Evolutionary conservation across 2,329 filamentous ascomycete species (phyloP).

Genomic region (Claviceps sp.): DNA sequence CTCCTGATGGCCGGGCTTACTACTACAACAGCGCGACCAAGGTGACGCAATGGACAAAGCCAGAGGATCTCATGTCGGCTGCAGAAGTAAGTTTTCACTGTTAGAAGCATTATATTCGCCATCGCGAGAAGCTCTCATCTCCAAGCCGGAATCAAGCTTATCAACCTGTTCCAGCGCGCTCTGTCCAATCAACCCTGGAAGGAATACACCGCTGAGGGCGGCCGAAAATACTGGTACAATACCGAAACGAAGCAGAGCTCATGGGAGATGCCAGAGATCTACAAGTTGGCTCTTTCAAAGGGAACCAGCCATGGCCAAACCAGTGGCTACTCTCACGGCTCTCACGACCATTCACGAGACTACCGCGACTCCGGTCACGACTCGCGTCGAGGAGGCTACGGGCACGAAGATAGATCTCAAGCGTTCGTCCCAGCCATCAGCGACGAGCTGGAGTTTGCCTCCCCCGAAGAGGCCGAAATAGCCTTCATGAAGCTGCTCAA

Average conservation of each 20-base stretch:
- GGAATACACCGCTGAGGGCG: constrained; percentile 76
- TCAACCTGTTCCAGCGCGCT: constrained; percentile 44
- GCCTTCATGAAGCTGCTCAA: constrained; percentile 86
- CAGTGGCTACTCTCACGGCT: constrained; percentile 22
- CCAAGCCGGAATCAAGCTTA: background rate
- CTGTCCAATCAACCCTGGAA: constrained; percentile 80
- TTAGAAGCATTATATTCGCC: background rate
- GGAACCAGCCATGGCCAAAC: constrained; percentile 21
- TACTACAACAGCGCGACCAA: constrained; percentile 85
- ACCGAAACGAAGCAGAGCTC: constrained; percentile 81
- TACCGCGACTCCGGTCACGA: constrained; percentile 32
- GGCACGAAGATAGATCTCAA: constrained; percentile 41
- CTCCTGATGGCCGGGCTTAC: constrained; percentile 71
- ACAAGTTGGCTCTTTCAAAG: constrained; percentile 56
- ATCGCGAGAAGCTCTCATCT: no score
- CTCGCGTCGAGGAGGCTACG: constrained; percentile 43
- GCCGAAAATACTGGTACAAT: constrained; percentile 92
- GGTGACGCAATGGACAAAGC: constrained; percentile 88
- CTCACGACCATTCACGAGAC: constrained; percentile 25
- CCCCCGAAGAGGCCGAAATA: constrained; percentile 76
- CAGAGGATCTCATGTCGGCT: constrained; percentile 71
- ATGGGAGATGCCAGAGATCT: constrained; percentile 84
- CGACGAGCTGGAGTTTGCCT: constrained; percentile 66
- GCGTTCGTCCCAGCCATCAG: constrained; percentile 48
- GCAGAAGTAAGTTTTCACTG: constrained; percentile 48